Base-by-base conservation (phyloP, 208 protist species). In the Crithidia sp. region DNA sequence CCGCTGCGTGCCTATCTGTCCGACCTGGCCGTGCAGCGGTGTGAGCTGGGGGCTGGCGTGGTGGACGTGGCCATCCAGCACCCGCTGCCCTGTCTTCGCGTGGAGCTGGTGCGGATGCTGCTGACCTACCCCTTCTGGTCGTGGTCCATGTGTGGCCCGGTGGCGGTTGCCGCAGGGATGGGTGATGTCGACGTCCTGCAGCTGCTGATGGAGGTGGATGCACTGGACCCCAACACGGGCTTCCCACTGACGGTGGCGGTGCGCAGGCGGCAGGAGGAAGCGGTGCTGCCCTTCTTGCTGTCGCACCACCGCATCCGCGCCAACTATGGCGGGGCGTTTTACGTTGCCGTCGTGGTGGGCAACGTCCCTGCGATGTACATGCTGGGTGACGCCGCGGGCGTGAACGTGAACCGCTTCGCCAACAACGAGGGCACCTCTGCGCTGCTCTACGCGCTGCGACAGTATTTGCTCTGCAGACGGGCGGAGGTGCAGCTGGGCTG, bases 11-110 rank as follows among this genome's bases (percentile, higher is more conserved):
- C 14, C 14, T 40, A 57, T 7, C 56, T 69, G 16, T 19, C 17
- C 8, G 53, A 74, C 19, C 44, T 81, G 6, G 37, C 40, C 9
- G n/a, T 50, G 37, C 17, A 54, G 19, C 17, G 37, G 36, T 19
- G 55, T 2, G 14, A 43, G 39, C 8, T 82, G 39, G 65, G 79
- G 3, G 83, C 70, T 10, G 68, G 71, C 36, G 79, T 83, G 41
- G 47, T 87, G 19, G 83, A 87, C 53, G 64, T 87, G 52, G 83
- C 74, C 10, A 54, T 87, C 45, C 78, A 84, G 75, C 74, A 83
- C 41, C 79, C 83, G 3, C 49, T 76, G 19, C 55, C 72, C 3
- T 49, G 9, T 14, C 53, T 84, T 7, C 83, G 83, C 13, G 39
- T 56, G 14, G 76, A 71, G 56, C 64, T 77, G n/a, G 71, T 84